phyloP scores from a whole-genome alignment of 2,329 filamentous ascomycete genomes.

The Paradendryphiella salina region DNA sequence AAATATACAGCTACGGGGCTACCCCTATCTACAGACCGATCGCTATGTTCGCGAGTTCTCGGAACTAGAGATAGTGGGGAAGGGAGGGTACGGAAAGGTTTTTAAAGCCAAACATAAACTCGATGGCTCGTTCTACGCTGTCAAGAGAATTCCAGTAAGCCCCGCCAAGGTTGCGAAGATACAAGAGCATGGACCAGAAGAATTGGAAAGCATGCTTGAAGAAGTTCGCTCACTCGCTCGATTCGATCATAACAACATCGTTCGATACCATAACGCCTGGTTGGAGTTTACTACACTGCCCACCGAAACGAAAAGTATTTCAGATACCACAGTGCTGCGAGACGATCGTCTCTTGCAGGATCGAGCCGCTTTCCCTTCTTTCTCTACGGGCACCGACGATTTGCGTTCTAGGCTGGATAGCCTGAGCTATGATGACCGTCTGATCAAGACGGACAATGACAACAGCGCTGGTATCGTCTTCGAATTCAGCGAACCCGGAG shows the following conservation, averaged over 20 bases:
- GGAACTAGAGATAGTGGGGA: constrained; percentile 59
- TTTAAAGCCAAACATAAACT: constrained; percentile 64
- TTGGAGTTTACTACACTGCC: constrained; percentile 53
- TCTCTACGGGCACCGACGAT: constrained; percentile 12
- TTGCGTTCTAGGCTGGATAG: constrained; percentile 20
- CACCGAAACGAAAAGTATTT: constrained; percentile 11
- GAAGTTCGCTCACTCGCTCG: constrained; percentile 65
- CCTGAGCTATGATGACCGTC: constrained; percentile 25
- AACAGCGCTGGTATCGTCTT: constrained; percentile 35
- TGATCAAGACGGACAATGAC: constrained; percentile 15
- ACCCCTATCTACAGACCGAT: constrained; percentile 38
- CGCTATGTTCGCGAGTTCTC: constrained; percentile 42
- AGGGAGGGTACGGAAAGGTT: constrained; percentile 67
- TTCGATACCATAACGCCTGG: constrained; percentile 68
- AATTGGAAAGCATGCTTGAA: constrained; percentile 60
- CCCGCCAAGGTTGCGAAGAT: constrained; percentile 56
- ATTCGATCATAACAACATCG: constrained; percentile 67
- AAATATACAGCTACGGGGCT: constrained; percentile 29
- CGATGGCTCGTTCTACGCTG: constrained; percentile 64
- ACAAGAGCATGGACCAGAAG: constrained; percentile 56
- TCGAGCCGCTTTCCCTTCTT: constrained; percentile 16
- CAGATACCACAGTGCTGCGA: constrained; percentile 17
- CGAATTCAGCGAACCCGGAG: constrained; percentile 32
- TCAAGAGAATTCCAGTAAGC: constrained; percentile 67
- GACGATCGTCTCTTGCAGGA: constrained; percentile 32